A percentile compares a stretch with the other conserved stretches of the same genome.
Conservation (phyloP, 2,329 filamentous ascomycete genomes). For the Bipolaris cookei region DNA sequence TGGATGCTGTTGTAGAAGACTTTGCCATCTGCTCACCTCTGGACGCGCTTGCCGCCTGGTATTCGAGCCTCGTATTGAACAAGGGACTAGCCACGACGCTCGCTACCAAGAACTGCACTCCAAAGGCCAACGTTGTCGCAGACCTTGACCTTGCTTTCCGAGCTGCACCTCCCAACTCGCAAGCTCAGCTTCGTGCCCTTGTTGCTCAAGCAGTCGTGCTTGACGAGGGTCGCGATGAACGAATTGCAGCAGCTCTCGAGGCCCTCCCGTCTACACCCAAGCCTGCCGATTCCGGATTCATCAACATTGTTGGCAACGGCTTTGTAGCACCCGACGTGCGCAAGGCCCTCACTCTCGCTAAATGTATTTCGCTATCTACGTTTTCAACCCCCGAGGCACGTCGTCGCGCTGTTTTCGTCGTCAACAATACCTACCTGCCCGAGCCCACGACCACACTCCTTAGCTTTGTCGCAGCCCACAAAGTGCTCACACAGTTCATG, state of each 20-base stretch:
- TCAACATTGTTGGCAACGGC: conserved; percentile 60
- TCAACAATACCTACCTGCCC: conserved; percentile 51
- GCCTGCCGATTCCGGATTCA: conserved; percentile 46
- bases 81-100: conserved; percentile 70
- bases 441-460: conserved; percentile 53
- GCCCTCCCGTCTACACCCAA: conserved; percentile 53
- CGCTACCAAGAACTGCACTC: conserved; percentile 57
- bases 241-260: conserved; percentile 61
- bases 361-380: conserved; percentile 61
- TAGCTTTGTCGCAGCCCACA: conserved; percentile 55
- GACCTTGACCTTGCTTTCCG: conserved; percentile 72
- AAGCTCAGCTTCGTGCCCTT: conserved; percentile 66
- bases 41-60: conserved; percentile 91
- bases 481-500: conserved; percentile 49
- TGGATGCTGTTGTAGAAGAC: conserved; percentile 86
- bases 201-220: conserved; percentile 65
- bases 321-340: conserved; percentile 64
- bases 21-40: conserved; percentile 83
- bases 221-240: conserved; percentile 58
- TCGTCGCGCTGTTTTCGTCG: conserved; percentile 46
- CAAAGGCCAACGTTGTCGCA: conserved; percentile 54
- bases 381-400: conserved; percentile 46
- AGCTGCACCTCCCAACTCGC: conserved; percentile 78
- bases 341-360: conserved; percentile 64
- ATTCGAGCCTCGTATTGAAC: conserved; percentile 76